Evolutionary conservation across 805 yeast genomes (phyloP).

Genomic region (Isabelozyma gotoi): DNA sequence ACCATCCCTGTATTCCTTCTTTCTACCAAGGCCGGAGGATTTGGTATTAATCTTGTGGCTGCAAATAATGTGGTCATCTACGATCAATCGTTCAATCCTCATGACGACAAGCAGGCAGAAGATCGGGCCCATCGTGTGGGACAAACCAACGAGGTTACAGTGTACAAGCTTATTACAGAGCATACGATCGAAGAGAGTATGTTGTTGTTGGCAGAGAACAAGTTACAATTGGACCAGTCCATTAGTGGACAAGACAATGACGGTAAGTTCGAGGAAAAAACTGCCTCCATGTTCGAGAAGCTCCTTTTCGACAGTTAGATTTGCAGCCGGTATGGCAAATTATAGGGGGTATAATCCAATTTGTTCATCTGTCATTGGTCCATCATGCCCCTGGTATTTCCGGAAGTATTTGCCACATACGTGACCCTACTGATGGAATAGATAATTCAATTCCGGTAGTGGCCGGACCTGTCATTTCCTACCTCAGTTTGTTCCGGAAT

Average conservation of each 20-base stretch:
- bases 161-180: conserved; percentile 68
- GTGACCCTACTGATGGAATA: conserved; percentile 1
- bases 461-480: neutral
- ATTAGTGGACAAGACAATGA: conserved; percentile 47
- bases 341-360: too few species aligned
- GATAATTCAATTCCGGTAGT: neutral
- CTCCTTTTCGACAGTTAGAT: conserved; percentile 33
- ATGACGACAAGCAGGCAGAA: conserved; percentile 98
- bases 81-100: conserved; percentile 96
- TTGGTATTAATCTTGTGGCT: conserved; percentile 94
- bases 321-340: too few species aligned
- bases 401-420: too few species aligned
- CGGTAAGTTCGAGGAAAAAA: conserved; percentile 49
- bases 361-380: too few species aligned
- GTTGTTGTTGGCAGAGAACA: conserved; percentile 80
- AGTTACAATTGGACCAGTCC: conserved; percentile 79
- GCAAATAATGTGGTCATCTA: conserved; percentile 90
- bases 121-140: conserved; percentile 99
- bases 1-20: conserved; percentile 82
- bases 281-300: conserved; percentile 52
- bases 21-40: conserved; percentile 98
- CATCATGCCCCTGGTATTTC: too few species aligned
- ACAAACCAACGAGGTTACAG: conserved; percentile 80
- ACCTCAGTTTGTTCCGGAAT: neutral
- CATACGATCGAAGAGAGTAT: conserved; percentile 89